Base-by-base conservation (phyloP, 202 grass and related monocot genomes). In the Alloteropsis angusta region DNA sequence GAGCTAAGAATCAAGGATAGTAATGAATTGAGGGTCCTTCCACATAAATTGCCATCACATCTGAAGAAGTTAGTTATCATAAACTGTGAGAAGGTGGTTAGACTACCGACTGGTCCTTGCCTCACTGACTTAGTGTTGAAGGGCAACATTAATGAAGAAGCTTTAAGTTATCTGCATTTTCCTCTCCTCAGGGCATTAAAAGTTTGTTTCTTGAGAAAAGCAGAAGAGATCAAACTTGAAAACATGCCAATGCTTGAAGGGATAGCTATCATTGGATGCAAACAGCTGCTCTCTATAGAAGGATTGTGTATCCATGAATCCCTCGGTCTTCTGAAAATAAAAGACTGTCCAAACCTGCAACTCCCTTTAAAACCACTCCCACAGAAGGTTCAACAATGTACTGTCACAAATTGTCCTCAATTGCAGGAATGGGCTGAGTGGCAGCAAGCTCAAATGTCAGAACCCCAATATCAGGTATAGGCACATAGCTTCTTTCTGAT, bases 91-190 rank as follows among this genome's bases (percentile, higher is more conserved):
- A 84, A 76, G 50, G 9, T 84, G 46, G 14, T 22, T 54, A 37
- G 18, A 46, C 26, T 65, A 3, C 72, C 35, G 0, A 4, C 3
- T 38, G 47, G 34, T 21, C 81, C 72, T 42, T 65, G 37, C 41
- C 81, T 84, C 47, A 15, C 50, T 41, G 34, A 36, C 35, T 84
- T 84, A 67, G 26, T 83, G 16, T 63, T 82, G 68, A 75, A 72
- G 28, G 69, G 81, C 6, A 19, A 49, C 30, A 57, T 60, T 45
- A 25, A 67, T 35, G 46, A 77, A 68, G 32, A 67, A 44, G 23
- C 23, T n/a, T 42, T 77, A 26, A 67, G 35, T 48, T 5, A 2
- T 65, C 74, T 77, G 9, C 54, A 77, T 44, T 75, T 83, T 39
- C 54, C 60, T 42, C 23, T 53, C 17, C 15, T 77, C 18, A 84